A percentile compares a stretch with the other conserved stretches of the same genome.
Conservation (phyloP, 2,329 filamentous ascomycete genomes). For the Arthrinium puccinioides region DNA sequence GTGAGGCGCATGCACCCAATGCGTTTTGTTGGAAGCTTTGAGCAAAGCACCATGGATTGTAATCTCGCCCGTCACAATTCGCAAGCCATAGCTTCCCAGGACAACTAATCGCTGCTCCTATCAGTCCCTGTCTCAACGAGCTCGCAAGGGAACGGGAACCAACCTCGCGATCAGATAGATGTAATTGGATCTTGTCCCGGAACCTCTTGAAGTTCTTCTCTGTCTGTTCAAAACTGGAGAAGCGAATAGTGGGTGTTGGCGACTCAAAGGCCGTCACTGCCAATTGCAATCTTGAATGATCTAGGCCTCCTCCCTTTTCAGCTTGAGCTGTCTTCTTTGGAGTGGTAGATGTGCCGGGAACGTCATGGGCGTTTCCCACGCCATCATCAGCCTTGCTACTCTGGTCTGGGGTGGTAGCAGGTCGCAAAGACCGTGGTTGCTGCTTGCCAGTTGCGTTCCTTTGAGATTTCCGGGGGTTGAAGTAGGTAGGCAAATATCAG, state of each 20-base stretch:
- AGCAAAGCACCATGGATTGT: slow-evolving; percentile 60
- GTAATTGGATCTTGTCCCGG: slow-evolving; percentile 15
- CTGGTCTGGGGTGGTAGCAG: too few species aligned
- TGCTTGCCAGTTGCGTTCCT: too few species aligned
- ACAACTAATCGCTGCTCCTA: slow-evolving; percentile 48
- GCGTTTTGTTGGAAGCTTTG: slow-evolving; percentile 32
- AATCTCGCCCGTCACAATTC: slow-evolving; percentile 53
- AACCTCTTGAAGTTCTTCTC: slow-evolving; percentile 16
- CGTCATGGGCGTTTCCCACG: too few species aligned
- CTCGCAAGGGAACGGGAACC: slow-evolving; percentile 2
- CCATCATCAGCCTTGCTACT: too few species aligned
- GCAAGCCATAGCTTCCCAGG: slow-evolving; percentile 62
- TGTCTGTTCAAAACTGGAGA: slow-evolving; percentile 20
- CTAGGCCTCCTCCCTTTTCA: too few species aligned
- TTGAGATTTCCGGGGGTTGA: too few species aligned
- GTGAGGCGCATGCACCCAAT: slow-evolving; percentile 58
- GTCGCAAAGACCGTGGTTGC: too few species aligned
- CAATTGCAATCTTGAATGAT: too few species aligned
- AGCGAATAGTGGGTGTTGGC: slow-evolving; percentile 9
- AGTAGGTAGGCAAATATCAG: too few species aligned
- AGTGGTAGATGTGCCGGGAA: too few species aligned
- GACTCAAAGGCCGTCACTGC: too few species aligned
- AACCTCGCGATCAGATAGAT: slow-evolving; percentile 21
- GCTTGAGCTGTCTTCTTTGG: too few species aligned
- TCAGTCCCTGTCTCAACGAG: slow-evolving; percentile 9